A percentile compares a stretch with the other conserved stretches of the same genome.
These are phyloP conservation scores for Mortierella sp. DNA, from an alignment of 371 early-diverging fungal species.

Conservation along the genomic window DNA sequence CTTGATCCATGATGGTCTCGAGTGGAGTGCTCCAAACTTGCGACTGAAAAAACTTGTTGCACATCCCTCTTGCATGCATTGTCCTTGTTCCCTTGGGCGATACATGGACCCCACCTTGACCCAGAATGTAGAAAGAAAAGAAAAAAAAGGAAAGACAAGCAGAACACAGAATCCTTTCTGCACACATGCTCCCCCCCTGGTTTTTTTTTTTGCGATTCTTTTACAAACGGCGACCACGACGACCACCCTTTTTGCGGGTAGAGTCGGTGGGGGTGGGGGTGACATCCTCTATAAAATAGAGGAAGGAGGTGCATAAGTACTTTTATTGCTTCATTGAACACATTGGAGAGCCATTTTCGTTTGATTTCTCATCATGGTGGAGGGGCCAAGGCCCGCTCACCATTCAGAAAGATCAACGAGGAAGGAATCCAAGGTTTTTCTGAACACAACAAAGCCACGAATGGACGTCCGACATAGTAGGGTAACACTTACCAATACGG, in stretches of 20 bases:
- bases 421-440: not conserved
- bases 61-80: slow-evolving; percentile 1
- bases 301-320: slow-evolving; percentile 55
- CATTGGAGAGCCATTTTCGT: not conserved
- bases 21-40: no score
- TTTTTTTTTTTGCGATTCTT: slow-evolving; percentile 15
- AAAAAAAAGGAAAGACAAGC: no score
- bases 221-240: slow-evolving; percentile 99
- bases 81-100: no score
- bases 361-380: slow-evolving; percentile 1
- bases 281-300: slow-evolving; percentile 86
- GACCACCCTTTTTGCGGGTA: slow-evolving; percentile 99
- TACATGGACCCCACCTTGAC: no score
- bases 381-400: no score
- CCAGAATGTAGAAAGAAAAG: no score
- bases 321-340: not conserved
- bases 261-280: slow-evolving; percentile 99
- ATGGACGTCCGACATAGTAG: slow-evolving; percentile 31
- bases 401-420: slow-evolving; percentile 1
- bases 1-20: no score
- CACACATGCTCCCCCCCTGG: no score
- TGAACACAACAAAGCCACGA: slow-evolving; percentile 19
- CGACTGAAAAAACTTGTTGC: no score
- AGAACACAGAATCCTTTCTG: no score
- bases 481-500: slow-evolving; percentile 45